A percentile compares a stretch with the other conserved stretches of the same genome.
Evolutionary conservation across 129 eudicot species (phyloP).

Genomic region (Chrysanthemum makinoi): DNA sequence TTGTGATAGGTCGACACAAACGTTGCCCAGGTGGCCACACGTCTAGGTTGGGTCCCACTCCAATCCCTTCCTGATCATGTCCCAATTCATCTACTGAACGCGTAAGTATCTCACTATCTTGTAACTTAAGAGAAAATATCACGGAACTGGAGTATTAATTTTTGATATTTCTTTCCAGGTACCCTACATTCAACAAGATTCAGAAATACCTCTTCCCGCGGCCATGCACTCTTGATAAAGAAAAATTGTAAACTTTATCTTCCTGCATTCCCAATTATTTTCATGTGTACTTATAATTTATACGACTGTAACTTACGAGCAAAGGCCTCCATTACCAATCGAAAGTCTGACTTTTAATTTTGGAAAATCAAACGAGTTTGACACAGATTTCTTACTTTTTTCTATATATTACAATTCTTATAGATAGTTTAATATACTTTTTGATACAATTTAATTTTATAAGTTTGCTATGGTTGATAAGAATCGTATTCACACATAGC

Average conservation of each 20-base stretch:
- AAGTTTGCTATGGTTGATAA: no score
- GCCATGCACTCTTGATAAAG: constrained; percentile 38
- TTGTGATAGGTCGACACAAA: constrained; percentile 69
- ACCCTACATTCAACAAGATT: constrained; percentile 57
- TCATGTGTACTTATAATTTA: neutral
- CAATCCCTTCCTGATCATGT: constrained; percentile 58
- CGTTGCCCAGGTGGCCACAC: constrained; percentile 72
- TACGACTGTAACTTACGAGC: neutral
- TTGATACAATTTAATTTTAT: neutral
- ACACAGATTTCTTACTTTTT: neutral
- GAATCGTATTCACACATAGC: no score
- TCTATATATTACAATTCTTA: neutral
- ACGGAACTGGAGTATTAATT: neutral
- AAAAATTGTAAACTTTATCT: constrained; percentile 44
- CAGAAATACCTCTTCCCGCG: constrained; percentile 79
- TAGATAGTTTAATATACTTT: neutral
- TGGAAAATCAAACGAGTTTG: constrained; percentile 18
- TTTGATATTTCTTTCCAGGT: constrained; percentile 38
- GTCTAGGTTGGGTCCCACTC: constrained; percentile 94
- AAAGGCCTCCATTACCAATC: neutral
- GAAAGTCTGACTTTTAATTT: constrained; percentile 6
- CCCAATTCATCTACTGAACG: constrained; percentile 54
- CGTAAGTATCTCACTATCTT: constrained; percentile 40
- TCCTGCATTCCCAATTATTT: neutral
- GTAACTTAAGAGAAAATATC: constrained; percentile 6